Percentiles rank a stretch among this genome's conserved stretches.
These are phyloP conservation scores for Leptodontidium sp. DNA, from an alignment of 2,329 filamentous ascomycete species.

Conservation along the genomic window DNA sequence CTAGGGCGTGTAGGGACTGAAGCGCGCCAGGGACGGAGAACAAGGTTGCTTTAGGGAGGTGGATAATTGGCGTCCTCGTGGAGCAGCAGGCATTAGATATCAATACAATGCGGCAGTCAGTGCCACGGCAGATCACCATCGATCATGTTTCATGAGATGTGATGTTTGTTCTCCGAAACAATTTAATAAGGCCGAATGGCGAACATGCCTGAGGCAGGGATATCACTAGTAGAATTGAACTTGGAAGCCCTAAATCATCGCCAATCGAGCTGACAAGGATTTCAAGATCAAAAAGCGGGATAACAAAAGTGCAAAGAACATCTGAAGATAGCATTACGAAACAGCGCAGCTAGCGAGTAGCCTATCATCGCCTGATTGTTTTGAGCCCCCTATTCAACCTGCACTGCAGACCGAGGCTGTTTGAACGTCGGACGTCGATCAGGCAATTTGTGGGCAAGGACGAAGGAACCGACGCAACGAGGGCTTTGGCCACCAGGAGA, in stretches of 20 bases:
- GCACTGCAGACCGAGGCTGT: background rate
- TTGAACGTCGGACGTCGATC: background rate
- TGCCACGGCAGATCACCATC: slow-evolving; percentile 17
- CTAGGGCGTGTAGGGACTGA: slow-evolving; percentile 14
- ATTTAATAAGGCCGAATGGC: slow-evolving; percentile 5
- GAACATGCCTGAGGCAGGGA: background rate
- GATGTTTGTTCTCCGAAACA: background rate
- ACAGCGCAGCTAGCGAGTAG: background rate
- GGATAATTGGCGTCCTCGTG: slow-evolving; percentile 9
- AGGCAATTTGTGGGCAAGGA: background rate
- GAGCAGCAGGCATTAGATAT: slow-evolving; percentile 1
- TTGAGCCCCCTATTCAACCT: background rate
- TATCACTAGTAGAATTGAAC: background rate
- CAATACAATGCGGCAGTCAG: slow-evolving; percentile 13
- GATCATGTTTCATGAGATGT: slow-evolving; percentile 13
- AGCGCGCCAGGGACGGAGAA: slow-evolving; percentile 21
- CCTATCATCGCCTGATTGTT: slow-evolving; percentile 3
- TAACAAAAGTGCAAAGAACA: slow-evolving; percentile 16
- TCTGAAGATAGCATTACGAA: slow-evolving; percentile 11
- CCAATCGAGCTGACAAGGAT: slow-evolving; percentile 11
- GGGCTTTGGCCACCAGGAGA: slow-evolving; percentile 19
- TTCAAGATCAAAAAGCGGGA: slow-evolving; percentile 11
- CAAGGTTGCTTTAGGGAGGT: slow-evolving; percentile 25
- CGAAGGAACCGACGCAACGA: background rate
- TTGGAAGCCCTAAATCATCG: slow-evolving; percentile 14